phyloP scores from a whole-genome alignment of 352 stramenopile species.

The Peronospora farinosa region DNA sequence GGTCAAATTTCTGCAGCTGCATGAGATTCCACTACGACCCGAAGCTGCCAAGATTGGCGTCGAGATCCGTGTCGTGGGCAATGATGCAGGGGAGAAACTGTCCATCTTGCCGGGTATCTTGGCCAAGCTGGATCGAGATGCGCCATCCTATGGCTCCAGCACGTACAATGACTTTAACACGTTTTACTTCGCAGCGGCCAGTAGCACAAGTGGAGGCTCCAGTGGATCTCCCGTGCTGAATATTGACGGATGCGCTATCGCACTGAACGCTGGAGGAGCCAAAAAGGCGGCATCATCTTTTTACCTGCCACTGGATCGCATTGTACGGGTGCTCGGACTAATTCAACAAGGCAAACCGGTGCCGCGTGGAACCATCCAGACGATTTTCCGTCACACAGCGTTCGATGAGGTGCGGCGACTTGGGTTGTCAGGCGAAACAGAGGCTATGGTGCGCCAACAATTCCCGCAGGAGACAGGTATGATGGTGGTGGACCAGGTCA shows the following conservation, averaged over 20 bases:
- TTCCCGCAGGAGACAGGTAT: conserved; percentile 85
- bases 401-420: conserved; percentile 87
- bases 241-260: conserved; percentile 84
- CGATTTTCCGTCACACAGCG: conserved; percentile 84
- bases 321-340: conserved; percentile 67
- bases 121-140: conserved; percentile 86
- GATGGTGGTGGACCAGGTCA: conserved; percentile 85
- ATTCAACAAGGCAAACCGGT: conserved; percentile 54
- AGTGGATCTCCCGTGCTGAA: conserved; percentile 87
- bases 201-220: conserved; percentile 82
- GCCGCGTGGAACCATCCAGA: conserved; percentile 79
- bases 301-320: conserved; percentile 85
- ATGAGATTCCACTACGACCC: conserved; percentile 84
- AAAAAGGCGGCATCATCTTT: conserved; percentile 86
- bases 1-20: conserved; percentile 82
- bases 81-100: conserved; percentile 89
- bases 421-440: conserved; percentile 58
- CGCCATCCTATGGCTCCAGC: conserved; percentile 78
- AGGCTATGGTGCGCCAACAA: conserved; percentile 56
- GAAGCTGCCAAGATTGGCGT: conserved; percentile 83
- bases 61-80: conserved; percentile 89
- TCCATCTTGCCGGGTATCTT: conserved; percentile 87
- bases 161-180: conserved; percentile 92
- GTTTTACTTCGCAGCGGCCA: conserved; percentile 88
- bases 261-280: conserved; percentile 86